Evolutionary conservation across 2,329 filamentous ascomycete genomes (phyloP), one percentile per base, ranked within the genome.

Genomic region (Camillea tinctor): DNA sequence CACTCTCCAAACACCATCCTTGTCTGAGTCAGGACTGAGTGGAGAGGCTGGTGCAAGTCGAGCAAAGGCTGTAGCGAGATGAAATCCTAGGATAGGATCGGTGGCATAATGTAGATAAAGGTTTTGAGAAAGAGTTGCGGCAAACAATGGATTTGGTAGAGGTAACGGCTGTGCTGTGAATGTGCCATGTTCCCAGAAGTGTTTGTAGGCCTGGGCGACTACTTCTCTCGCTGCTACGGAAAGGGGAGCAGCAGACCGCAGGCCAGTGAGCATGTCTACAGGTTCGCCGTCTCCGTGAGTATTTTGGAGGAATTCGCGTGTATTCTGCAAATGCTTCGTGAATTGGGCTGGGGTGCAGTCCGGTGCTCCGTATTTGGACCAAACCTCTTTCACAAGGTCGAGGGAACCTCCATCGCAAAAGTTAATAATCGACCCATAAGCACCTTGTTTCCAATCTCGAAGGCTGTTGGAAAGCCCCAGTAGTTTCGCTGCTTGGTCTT

Each of bases 61-160:
- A 1, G 75, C 74, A 60, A 76, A 78, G 2, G 78, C 81, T 0
- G 77, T 72, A 1, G 82, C 81, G n/a, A 88, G 75, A 69, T 88
- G 85, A 59, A 83, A 88, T 1, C 84, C 80, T 5, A 81, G 66
- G 0, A 86, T 62, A 0, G 86, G 85, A 60, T 87, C 75, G 3
- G 76, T 77, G 4, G 73, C 76, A 66, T 81, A 80, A 60, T 83
- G 79, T 24, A 87, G 71, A 2, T 73, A 62, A 1, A 73, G 72
- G n/a, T 69, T 61, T 3, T 69, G 61, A 0, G 74, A 75, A 2
- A 79, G 59, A 0, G 74, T 63, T n/a, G 61, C 66, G 22, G 76
- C 72, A 57, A 81, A 78, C 48, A 80, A 69, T 48, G 85, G 83
- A 63, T 84, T 84, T n/a, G 74, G 73, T 1, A 68, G 55, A 20